Conservation (phyloP, 176 grass and related monocot genomes). For the Tillandsia fasciculata region DNA sequence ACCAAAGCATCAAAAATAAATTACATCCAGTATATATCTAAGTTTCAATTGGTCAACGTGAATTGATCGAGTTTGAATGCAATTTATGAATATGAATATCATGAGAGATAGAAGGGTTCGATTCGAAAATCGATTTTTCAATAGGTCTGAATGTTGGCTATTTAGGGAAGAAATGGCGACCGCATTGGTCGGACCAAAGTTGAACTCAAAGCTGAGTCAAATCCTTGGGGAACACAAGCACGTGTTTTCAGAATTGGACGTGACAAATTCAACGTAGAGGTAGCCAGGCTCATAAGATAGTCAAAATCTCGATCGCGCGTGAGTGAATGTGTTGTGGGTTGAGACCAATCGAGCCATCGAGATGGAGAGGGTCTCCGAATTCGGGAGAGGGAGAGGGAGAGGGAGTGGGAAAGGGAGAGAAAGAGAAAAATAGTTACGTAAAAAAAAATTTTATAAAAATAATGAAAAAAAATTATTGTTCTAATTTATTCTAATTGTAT, state of each 20-base stretch:
- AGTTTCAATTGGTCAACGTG: not conserved
- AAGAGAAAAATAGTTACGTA: too few relatives aligned
- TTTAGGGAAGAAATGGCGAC: not conserved
- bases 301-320: slow-evolving; percentile 14
- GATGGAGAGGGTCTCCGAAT: too few relatives aligned
- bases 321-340: slow-evolving; percentile 32
- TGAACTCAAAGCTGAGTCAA: slow-evolving; percentile 15
- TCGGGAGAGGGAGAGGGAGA: too few relatives aligned
- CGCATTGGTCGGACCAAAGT: not conserved
- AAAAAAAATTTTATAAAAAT: too few relatives aligned
- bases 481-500: too few relatives aligned
- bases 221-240: not conserved
- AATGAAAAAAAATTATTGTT: too few relatives aligned
- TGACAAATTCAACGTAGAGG: slow-evolving; percentile 14
- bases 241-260: slow-evolving; percentile 14
- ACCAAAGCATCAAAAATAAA: too few relatives aligned
- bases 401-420: too few relatives aligned
- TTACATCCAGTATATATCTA: too few relatives aligned
- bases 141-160: slow-evolving; percentile 12
- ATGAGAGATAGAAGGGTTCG: not conserved
- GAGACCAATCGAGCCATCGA: slow-evolving; percentile 30
- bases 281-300: slow-evolving; percentile 2
- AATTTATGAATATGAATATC: not conserved
- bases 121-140: not conserved
- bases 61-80: slow-evolving; percentile 5